Evolutionary conservation across 345 rosid genomes (phyloP).

Genomic region (Ceriops zippeliana): DNA sequence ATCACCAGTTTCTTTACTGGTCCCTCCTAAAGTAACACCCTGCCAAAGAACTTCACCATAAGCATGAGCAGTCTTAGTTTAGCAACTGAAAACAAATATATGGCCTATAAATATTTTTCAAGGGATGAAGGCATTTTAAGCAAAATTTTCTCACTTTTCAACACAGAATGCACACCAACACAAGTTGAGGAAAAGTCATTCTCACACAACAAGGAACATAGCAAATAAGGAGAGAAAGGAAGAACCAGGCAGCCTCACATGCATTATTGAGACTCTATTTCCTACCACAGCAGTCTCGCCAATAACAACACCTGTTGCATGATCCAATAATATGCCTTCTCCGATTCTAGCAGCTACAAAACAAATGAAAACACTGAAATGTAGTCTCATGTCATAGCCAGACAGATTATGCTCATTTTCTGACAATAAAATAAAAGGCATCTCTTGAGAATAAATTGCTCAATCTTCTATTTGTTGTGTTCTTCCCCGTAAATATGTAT

Average conservation of each 20-base stretch:
- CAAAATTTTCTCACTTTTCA: neutral
- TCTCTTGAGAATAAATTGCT: neutral
- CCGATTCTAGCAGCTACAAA: constrained; percentile 77
- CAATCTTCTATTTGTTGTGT: neutral
- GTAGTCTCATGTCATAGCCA: constrained; percentile 1
- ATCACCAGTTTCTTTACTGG: constrained; percentile 74
- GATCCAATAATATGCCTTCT: constrained; percentile 81
- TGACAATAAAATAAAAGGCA: neutral
- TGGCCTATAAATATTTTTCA: no score
- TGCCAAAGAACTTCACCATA: constrained; percentile 22
- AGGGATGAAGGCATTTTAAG: neutral
- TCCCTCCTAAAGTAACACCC: constrained; percentile 91
- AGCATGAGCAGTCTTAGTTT: neutral
- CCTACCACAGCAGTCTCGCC: constrained; percentile 91
- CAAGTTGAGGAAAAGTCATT: neutral
- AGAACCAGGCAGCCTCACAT: constrained; percentile 40
- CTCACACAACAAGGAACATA: neutral
- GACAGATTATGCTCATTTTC: constrained; percentile 4
- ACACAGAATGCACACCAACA: neutral
- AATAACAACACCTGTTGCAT: constrained; percentile 85
- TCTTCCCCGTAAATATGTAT: neutral
- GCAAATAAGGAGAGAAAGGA: neutral
- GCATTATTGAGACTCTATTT: constrained; percentile 77
- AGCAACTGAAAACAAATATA: neutral
- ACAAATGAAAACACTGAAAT: constrained; percentile 7